Base-by-base conservation (phyloP, 257 asterid species). In the Nicotiana attenuata region DNA sequence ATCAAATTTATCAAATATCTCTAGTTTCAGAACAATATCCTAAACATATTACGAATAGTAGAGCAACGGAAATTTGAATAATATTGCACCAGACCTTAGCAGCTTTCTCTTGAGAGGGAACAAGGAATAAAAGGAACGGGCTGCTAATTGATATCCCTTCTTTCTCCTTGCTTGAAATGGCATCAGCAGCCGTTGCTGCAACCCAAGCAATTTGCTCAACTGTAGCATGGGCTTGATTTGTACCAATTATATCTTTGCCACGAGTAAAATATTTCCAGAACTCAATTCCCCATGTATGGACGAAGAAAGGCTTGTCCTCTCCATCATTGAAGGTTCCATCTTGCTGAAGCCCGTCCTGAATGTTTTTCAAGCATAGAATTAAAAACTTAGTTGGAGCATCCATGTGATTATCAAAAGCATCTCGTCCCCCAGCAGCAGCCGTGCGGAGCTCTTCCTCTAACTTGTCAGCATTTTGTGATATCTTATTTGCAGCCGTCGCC, bases 201-300 rank as follows among this genome's bases (percentile, higher is more conserved):
- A 96, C 81, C 99, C 99, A 96, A 81, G 97, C 97, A 89, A 93
- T 89, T 87, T 93, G 95, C 87, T 90, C 94, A 47, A 61, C 8
- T 1, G 81, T 78, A 17, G 95, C 87, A 85, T 88, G 85, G 78
- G 88, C 84, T 82, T 88, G 88, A 83, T 82, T 87, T 82, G 85
- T 89, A 85, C 93, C 99, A 59, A 92, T 13, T 11, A 96, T 89
- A 86, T 96, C 94, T 85, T 87, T 90, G 76, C 94, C 97, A 52
- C 82, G 69, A 31, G 89, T 82, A 87, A 90, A 92, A 64, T 85
- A 83, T 63, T 89, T 93, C 97, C 95, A 96, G 85, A 96, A 94
- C 78, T 93, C 91, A 55, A 91, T 81, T 35, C 99, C 99, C 98
- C 99, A 94, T 17, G 86, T 82, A 81, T 83, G 83, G 47, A 86